phyloP scores from a whole-genome alignment of 2,329 filamentous ascomycete genomes.

The Fusarium buharicum region DNA sequence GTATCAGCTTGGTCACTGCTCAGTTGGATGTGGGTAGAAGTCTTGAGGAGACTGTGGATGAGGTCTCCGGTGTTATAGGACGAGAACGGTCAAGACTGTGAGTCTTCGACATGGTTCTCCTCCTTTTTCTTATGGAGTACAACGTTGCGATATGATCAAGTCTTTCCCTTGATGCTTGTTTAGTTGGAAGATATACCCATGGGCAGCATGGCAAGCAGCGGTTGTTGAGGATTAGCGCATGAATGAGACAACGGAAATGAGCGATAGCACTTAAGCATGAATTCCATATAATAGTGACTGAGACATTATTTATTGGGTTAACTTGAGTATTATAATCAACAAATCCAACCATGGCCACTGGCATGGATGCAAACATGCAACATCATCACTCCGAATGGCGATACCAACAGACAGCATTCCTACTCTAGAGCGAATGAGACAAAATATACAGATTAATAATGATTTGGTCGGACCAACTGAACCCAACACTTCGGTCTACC shows the following conservation, averaged over 20 bases:
- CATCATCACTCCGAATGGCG: constrained; percentile 11
- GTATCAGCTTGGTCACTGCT: constrained; percentile 4
- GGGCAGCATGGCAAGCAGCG: neutral
- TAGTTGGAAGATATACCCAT: neutral
- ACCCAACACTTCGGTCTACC: constrained; percentile 13
- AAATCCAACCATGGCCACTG: neutral
- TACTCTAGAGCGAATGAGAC: neutral
- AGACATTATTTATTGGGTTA: neutral
- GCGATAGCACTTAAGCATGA: neutral
- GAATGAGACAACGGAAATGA: neutral
- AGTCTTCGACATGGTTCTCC: neutral
- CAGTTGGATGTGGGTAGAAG: neutral
- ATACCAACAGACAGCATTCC: constrained; percentile 7
- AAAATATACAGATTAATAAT: constrained; percentile 8
- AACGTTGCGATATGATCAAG: neutral
- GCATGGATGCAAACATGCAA: neutral
- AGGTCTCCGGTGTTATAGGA: constrained; percentile 3
- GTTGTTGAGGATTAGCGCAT: neutral
- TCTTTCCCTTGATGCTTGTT: neutral
- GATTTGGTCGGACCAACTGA: constrained; percentile 14
- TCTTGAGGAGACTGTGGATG: constrained; percentile 2
- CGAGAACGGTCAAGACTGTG: neutral
- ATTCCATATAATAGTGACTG: neutral
- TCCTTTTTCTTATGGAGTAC: neutral
- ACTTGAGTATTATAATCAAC: neutral